phyloP scores from a whole-genome alignment of 164 flowering plant species.

The Paratinospora sagittata region DNA sequence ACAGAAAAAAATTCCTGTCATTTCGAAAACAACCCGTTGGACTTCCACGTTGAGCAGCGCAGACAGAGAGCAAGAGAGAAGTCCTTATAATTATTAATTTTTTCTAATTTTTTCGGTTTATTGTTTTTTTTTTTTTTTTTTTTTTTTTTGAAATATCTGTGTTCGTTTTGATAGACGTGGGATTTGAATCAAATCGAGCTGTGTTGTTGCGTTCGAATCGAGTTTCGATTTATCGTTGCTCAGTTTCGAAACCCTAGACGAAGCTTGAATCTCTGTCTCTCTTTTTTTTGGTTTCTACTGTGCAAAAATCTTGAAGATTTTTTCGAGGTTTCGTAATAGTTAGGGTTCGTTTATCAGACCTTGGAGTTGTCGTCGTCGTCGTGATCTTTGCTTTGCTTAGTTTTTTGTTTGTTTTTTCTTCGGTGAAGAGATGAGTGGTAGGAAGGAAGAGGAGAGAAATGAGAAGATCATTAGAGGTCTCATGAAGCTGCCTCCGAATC shows the following conservation, averaged over 20 bases:
- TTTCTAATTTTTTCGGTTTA: not conserved
- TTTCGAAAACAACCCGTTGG: no score
- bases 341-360: no score
- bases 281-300: not conserved
- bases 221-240: not conserved
- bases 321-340: no score
- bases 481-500: no score
- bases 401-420: no score
- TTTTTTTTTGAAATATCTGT: no score
- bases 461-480: no score
- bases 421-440: conserved; percentile 52
- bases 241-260: no score
- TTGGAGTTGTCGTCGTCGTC: no score
- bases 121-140: no score
- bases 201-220: not conserved
- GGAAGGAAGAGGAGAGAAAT: conserved; percentile 80
- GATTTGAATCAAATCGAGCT: conserved; percentile 2
- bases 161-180: not conserved
- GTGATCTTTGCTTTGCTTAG: not conserved
- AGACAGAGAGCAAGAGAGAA: conserved; percentile 3
- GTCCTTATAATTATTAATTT: not conserved
- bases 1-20: no score
- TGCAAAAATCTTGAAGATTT: not conserved
- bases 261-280: not conserved
- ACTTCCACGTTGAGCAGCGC: not conserved